Percentiles rank a stretch among this genome's conserved stretches.
Conservation (phyloP, 2,329 filamentous ascomycete genomes). For the Diaporthe sp. region DNA sequence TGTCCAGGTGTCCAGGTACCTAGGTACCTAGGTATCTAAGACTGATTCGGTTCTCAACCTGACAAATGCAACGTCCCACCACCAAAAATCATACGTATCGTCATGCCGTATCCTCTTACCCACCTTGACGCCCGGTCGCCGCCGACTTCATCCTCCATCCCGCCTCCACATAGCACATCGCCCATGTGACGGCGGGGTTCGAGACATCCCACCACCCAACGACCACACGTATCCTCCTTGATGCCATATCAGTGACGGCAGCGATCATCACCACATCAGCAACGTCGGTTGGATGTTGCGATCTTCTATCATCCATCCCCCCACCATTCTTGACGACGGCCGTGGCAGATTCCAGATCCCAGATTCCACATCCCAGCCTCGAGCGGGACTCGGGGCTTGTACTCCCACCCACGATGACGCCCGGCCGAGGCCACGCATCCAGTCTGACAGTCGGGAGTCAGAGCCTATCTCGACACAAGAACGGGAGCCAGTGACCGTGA, state of each 20-base stretch:
- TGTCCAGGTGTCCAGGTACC: background rate
- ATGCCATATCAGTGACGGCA: constrained; percentile 3
- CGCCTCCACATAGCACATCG: constrained; percentile 6
- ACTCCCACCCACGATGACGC: background rate
- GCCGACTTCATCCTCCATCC: background rate
- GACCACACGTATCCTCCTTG: constrained; percentile 33
- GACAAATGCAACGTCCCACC: constrained; percentile 33
- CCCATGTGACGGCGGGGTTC: constrained; percentile 21
- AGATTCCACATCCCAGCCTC: background rate
- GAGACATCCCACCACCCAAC: background rate
- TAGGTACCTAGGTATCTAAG: background rate
- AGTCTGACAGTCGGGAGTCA: background rate
- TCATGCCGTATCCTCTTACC: too few relatives aligned
- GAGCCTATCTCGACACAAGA: background rate
- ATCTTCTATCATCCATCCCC: background rate
- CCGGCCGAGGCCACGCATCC: background rate
- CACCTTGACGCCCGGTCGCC: too few relatives aligned
- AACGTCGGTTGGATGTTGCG: background rate
- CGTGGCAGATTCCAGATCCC: background rate
- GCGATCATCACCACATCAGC: background rate
- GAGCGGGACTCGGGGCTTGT: background rate
- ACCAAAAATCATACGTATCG: too few relatives aligned
- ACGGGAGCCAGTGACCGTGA: constrained; percentile 16
- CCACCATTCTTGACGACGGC: background rate
- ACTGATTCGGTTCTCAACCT: background rate